A percentile compares a stretch with the other conserved stretches of the same genome.
These are phyloP conservation scores for Mycena crocata DNA, from an alignment of 768 basidiomycete genomes.

Conservation along the genomic window DNA sequence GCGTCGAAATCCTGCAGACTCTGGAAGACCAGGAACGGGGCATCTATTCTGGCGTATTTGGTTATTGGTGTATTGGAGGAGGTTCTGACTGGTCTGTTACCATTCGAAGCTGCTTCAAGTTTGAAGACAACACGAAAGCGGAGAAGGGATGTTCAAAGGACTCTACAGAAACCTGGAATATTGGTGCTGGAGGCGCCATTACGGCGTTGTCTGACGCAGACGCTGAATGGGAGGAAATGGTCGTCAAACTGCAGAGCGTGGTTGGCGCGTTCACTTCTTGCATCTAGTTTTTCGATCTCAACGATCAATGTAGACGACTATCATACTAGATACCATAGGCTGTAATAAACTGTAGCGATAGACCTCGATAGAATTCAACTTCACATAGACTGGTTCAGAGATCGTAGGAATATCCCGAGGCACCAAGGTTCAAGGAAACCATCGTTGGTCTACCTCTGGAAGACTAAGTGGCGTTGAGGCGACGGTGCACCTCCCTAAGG, in stretches of 20 bases:
- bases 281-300: conserved; percentile 28
- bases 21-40: conserved; percentile 80
- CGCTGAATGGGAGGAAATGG: conserved; percentile 95
- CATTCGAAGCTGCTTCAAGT: conserved; percentile 92
- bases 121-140: too few species aligned
- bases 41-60: conserved; percentile 93
- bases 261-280: conserved; percentile 63
- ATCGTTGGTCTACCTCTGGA: too few species aligned
- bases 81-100: conserved; percentile 94
- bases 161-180: conserved; percentile 70
- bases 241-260: conserved; percentile 86
- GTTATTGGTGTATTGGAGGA: conserved; percentile 92
- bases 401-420: too few species aligned
- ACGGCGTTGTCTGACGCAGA: conserved; percentile 90
- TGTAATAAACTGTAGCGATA: conserved; percentile 31
- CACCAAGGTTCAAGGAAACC: too few species aligned
- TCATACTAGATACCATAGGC: conserved; percentile 3
- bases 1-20: conserved; percentile 86
- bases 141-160: conserved; percentile 31
- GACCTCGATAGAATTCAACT: conserved; percentile 37
- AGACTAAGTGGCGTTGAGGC: too few species aligned
- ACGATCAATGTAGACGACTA: conserved; percentile 31
- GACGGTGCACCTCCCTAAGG: too few species aligned
- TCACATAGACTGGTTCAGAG: neutral
- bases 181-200: conserved; percentile 97